phyloP scores from a whole-genome alignment of 2,329 filamentous ascomycete genomes.

The Phaeoacremonium minimum region DNA sequence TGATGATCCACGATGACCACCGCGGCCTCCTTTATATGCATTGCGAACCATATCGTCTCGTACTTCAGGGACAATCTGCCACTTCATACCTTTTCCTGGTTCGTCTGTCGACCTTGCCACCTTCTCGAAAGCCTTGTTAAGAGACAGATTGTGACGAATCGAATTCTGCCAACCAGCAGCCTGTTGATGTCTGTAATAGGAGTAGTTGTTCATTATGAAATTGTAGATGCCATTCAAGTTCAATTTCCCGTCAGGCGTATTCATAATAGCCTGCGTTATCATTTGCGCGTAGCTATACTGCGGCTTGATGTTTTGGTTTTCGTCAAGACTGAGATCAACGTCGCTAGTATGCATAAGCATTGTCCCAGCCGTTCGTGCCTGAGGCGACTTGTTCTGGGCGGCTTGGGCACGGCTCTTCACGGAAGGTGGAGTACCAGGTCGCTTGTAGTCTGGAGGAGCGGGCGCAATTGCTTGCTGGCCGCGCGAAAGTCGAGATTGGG shows the following conservation, averaged over 20 bases:
- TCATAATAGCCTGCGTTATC: slow-evolving; percentile 93
- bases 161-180: slow-evolving; percentile 89
- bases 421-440: slow-evolving; percentile 57
- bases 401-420: slow-evolving; percentile 26
- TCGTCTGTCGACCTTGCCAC: slow-evolving; percentile 89
- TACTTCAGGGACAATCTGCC: slow-evolving; percentile 83
- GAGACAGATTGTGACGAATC: slow-evolving; percentile 90
- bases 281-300: slow-evolving; percentile 95
- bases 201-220: slow-evolving; percentile 86
- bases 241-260: slow-evolving; percentile 79
- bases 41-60: slow-evolving; percentile 85
- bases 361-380: slow-evolving; percentile 29
- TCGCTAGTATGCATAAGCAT: slow-evolving; percentile 47
- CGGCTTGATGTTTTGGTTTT: slow-evolving; percentile 87
- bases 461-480: slow-evolving; percentile 50
- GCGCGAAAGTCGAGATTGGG: slow-evolving; percentile 15
- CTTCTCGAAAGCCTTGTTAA: slow-evolving; percentile 94
- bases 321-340: slow-evolving; percentile 76
- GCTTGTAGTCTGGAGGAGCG: slow-evolving; percentile 55
- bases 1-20: slow-evolving; percentile 63
- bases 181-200: slow-evolving; percentile 82
- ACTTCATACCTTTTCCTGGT: slow-evolving; percentile 98
- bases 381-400: slow-evolving; percentile 32
- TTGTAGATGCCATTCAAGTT: slow-evolving; percentile 91
- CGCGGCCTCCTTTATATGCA: slow-evolving; percentile 55